Evolutionary conservation across 768 basidiomycete species (phyloP), one percentile per base, ranked within the genome.

Genomic region (Exidia glandulosa): DNA sequence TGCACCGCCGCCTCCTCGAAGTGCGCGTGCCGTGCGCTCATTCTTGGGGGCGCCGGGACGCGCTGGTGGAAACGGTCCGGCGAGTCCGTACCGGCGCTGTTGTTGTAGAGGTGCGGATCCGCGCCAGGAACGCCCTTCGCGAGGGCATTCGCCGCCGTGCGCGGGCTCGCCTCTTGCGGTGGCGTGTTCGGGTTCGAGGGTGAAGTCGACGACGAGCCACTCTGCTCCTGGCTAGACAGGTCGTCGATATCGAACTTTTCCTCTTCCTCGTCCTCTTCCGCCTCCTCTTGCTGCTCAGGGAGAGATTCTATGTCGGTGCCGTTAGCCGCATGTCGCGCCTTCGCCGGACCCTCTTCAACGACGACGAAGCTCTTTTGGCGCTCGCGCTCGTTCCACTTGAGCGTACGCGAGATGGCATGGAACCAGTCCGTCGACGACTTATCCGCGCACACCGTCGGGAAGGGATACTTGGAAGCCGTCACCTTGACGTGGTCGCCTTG

Each of bases 401-500:
- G 78, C 9, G 95, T 99, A 27, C 96, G 83, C 34, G 92, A 91
- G 63, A 99, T 98, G 3, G 95, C 83, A 63, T 92, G 86, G 84
- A 99, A 98, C 96, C 96, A 99, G 69, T 99, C 96, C 2, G 90
- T 91, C 23, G 94, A 96, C 69, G 96, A 94, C 63, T 94, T 96
- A 70, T 96, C 91, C 6, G 92, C 93, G 67, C 95, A 98, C 5
- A 99, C 94, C 2, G 96, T 98, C 6, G 96, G 96, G 80, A 98
- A 98, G 3, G 96, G 96, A 71, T 91, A 99, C 69, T 87, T 91
- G 1, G 94, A 96, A 0, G 96, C 95, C 1, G 90, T 94, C 60
- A 99, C 87, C 75, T 95, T 98, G 76, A 99, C 97, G 70, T 98
- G 95, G 68, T 99, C 96, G 45, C 96, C 96, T 86, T 98, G 96